A percentile compares a stretch with the other conserved stretches of the same genome.
phyloP scores from a whole-genome alignment of 2,329 filamentous ascomycete species.

The Fusarium denticulatum region DNA sequence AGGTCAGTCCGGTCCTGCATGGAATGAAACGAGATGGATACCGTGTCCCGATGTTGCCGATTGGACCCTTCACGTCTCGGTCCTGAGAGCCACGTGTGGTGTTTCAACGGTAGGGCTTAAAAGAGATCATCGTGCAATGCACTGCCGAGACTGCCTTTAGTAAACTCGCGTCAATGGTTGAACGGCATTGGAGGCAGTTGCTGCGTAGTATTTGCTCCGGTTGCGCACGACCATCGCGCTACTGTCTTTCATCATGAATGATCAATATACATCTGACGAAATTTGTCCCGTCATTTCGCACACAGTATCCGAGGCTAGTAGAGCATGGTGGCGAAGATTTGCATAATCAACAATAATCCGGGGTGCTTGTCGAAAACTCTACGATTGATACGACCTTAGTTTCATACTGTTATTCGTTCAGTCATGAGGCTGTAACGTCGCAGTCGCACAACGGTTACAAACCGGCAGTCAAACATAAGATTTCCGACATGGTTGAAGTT shows the following conservation, averaged over 20 bases:
- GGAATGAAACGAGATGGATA: neutral
- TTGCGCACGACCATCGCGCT: neutral
- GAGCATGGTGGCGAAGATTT: neutral
- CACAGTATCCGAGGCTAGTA: neutral
- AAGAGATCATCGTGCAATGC: neutral
- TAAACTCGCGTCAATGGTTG: neutral
- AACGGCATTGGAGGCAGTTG: constrained; percentile 5
- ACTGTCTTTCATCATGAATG: neutral
- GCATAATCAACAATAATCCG: neutral
- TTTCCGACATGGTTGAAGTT: constrained; percentile 10
- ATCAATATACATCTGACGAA: neutral
- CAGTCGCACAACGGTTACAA: neutral
- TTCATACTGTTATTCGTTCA: neutral
- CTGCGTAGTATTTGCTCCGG: neutral
- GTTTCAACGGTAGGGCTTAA: constrained; percentile 17
- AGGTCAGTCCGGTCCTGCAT: neutral
- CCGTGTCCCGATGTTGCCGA: constrained; percentile 11
- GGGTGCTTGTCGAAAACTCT: neutral
- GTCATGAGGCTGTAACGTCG: constrained; percentile 5
- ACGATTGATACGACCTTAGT: neutral
- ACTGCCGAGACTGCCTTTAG: neutral
- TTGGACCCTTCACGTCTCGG: neutral
- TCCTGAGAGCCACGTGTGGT: constrained; percentile 3
- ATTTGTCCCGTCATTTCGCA: neutral
- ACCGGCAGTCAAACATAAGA: constrained; percentile 15